Evolutionary conservation across 2,329 filamentous ascomycete genomes (phyloP).

Genomic region (Pseudogymnoascus sp.): DNA sequence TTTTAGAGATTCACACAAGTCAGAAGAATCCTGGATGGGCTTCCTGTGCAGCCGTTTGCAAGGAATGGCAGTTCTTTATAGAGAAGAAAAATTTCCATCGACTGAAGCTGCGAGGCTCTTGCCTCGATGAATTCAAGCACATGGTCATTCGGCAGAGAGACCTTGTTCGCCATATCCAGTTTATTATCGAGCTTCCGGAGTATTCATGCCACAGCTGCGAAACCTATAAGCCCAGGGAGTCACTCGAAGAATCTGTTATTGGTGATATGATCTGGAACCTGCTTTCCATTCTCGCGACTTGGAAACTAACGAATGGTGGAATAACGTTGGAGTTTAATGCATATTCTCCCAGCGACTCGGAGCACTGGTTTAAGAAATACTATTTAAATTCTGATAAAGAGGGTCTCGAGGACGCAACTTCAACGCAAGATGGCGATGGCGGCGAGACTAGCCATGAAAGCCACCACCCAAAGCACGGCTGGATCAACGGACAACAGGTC

Average conservation of each 20-base stretch:
- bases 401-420: slow-evolving; percentile 13
- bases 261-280: slow-evolving; percentile 12
- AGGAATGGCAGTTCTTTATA: background rate
- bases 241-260: background rate
- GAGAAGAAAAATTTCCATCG: background rate
- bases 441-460: background rate
- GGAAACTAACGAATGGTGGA: slow-evolving; percentile 19
- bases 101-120: background rate
- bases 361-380: slow-evolving; percentile 29
- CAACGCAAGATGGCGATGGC: background rate
- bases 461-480: slow-evolving; percentile 28
- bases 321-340: slow-evolving; percentile 29
- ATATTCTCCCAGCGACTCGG: slow-evolving; percentile 29
- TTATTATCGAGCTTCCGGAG: slow-evolving; percentile 25
- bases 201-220: slow-evolving; percentile 21
- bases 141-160: slow-evolving; percentile 16
- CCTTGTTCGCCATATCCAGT: slow-evolving; percentile 26
- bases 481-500: slow-evolving; percentile 24
- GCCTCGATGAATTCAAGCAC: background rate
- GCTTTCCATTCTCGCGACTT: slow-evolving; percentile 26
- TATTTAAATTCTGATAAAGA: slow-evolving; percentile 21
- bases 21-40: slow-evolving; percentile 28
- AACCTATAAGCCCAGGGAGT: slow-evolving; percentile 10
- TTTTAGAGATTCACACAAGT: slow-evolving; percentile 23
- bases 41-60: slow-evolving; percentile 15